phyloP scores from a whole-genome alignment of 176 grass and related monocot species.

The Oropetium thomaeum region DNA sequence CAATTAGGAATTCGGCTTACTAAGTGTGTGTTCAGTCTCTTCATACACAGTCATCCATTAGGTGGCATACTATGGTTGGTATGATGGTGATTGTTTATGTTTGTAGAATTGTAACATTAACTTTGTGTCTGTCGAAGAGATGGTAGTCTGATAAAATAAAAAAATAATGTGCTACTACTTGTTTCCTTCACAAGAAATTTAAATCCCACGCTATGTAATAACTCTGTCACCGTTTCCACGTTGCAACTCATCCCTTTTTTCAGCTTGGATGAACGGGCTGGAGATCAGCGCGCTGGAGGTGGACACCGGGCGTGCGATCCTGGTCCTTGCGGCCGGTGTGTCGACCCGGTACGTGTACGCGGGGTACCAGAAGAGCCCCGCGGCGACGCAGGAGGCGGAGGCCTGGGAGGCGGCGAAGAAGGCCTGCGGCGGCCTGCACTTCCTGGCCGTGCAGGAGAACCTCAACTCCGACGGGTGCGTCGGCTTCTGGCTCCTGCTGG shows the following conservation, averaged over 20 bases:
- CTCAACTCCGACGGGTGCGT: constrained; percentile 80
- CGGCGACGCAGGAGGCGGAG: constrained; percentile 85
- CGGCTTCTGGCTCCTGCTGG: constrained; percentile 92
- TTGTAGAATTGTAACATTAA: background rate
- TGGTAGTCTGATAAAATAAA: background rate
- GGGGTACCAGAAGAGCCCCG: constrained; percentile 75
- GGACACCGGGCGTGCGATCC: constrained; percentile 53
- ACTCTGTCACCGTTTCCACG: background rate
- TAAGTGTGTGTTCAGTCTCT: no score
- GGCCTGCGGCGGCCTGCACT: constrained; percentile 77
- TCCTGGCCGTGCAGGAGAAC: constrained; percentile 85
- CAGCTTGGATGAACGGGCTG: constrained; percentile 97
- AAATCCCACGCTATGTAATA: no score
- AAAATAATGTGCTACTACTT: no score
- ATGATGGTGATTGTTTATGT: no score
- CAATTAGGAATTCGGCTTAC: background rate
- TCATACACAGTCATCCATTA: no score
- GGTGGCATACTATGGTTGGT: no score
- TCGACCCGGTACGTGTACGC: constrained; percentile 84
- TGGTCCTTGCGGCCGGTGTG: constrained; percentile 73
- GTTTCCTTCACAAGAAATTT: no score
- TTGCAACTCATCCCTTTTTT: background rate
- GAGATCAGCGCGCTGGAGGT: constrained; percentile 73
- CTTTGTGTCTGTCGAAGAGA: background rate
- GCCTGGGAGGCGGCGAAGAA: constrained; percentile 96